phyloP scores from a whole-genome alignment of 2,329 filamentous ascomycete species.

The Colletotrichum navitas region DNA sequence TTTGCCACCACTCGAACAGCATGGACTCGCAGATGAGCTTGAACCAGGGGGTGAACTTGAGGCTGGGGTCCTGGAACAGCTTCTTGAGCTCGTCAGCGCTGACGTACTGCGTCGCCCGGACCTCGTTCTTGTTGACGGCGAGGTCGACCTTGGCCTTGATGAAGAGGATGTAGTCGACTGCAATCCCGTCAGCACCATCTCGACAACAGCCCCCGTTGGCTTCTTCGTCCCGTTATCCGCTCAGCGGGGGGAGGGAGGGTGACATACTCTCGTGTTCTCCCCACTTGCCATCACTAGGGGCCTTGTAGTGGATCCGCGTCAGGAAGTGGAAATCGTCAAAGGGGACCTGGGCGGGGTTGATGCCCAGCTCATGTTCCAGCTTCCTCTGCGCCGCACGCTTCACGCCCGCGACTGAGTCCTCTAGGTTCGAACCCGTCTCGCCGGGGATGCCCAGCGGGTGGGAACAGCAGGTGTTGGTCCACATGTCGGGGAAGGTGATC shows the following conservation, averaged over 20 bases:
- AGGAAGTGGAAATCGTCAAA: conserved; percentile 93
- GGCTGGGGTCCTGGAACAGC: conserved; percentile 84
- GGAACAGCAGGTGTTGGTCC: conserved; percentile 99
- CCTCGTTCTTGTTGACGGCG: conserved; percentile 87
- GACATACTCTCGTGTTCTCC: conserved; percentile 95
- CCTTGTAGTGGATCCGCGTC: conserved; percentile 98
- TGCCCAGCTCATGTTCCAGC: conserved; percentile 93
- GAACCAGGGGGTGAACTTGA: conserved; percentile 98
- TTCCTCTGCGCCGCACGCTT: conserved; percentile 95
- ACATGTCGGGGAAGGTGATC: conserved; percentile 99
- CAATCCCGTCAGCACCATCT: conserved; percentile 40
- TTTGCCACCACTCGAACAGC: conserved; percentile 97
- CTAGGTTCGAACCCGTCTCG: conserved; percentile 87
- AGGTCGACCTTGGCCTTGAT: conserved; percentile 94
- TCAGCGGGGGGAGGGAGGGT: not conserved
- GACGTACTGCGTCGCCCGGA: conserved; percentile 86
- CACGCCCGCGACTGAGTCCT: conserved; percentile 84
- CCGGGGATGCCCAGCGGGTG: conserved; percentile 92
- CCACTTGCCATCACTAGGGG: conserved; percentile 97
- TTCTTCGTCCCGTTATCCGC: not conserved
- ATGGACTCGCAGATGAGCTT: conserved; percentile 98
- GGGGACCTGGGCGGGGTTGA: conserved; percentile 88
- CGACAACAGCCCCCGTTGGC: not conserved
- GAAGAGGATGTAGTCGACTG: conserved; percentile 98
- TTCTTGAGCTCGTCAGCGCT: conserved; percentile 83